phyloP scores from a whole-genome alignment of 2,329 filamentous ascomycete genomes.

The Davidsoniella australis region DNA sequence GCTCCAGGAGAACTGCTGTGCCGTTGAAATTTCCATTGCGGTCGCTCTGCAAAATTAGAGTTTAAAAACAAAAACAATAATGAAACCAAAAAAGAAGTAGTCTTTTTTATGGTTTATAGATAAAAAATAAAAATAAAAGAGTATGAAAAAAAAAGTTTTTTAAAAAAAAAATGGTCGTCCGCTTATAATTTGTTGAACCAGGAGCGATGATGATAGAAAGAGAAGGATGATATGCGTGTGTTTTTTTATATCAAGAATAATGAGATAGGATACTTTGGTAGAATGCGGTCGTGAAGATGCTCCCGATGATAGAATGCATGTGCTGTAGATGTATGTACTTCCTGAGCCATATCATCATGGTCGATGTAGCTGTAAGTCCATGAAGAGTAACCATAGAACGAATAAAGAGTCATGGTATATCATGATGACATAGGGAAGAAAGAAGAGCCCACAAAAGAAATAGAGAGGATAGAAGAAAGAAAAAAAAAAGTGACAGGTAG shows the following conservation, averaged over 20 bases:
- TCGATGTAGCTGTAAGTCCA: background rate
- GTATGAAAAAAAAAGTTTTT: background rate
- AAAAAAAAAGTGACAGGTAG: background rate
- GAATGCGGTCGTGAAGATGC: too few relatives aligned
- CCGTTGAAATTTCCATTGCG: too few relatives aligned
- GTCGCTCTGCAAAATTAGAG: too few relatives aligned
- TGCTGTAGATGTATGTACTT: too few relatives aligned
- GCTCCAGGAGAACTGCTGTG: too few relatives aligned
- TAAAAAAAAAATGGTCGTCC: background rate
- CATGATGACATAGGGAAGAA: background rate
- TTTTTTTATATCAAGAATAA: too few relatives aligned
- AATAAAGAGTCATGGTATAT: conserved; percentile 2
- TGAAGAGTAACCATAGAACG: background rate
- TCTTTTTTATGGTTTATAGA: background rate
- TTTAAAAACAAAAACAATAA: background rate
- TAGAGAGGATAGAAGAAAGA: background rate
- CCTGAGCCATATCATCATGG: too few relatives aligned
- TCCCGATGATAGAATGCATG: too few relatives aligned
- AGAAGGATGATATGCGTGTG: too few relatives aligned
- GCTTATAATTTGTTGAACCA: too few relatives aligned
- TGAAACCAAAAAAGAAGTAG: background rate
- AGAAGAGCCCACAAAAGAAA: background rate
- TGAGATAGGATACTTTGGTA: too few relatives aligned
- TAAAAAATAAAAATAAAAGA: conserved; percentile 1
- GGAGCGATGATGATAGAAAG: too few relatives aligned